Base-by-base conservation (phyloP, 805 yeast genomes). In the Pichia cephalocereana region DNA sequence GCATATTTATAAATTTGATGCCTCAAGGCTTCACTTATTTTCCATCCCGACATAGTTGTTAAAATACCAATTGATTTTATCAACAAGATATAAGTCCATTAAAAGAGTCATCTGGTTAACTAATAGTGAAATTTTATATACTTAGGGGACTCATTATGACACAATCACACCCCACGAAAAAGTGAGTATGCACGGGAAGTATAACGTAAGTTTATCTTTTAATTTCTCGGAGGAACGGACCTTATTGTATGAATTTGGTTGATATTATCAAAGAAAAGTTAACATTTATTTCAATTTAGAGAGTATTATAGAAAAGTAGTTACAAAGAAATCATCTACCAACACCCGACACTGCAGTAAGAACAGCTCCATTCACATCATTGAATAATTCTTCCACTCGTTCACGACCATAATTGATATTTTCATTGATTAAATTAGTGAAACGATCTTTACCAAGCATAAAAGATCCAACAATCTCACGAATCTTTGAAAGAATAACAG, bases 1-100 rank as follows among this genome's bases (percentile, higher is more conserved):
- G 96, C 89, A 69, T 80, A 83, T 52, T 72, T 75, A 58, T 74
- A 71, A 49, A 84, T 80, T 58, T 74, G 68, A 34, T 78, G 76
- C 51, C 77, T 69, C 48, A 85, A 70, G 34, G 69, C 57, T 28
- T 65, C 61, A 9, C 80, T 74, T 38, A 77, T 60, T 54, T 71
- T 70, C 83, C 83, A 78, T 57, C 48, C 50, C 2, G 43, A 40
- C 47, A 51, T 38, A 14, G 15, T 27, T 39, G 30, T 6, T 19
- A 10, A 14, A 23, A 19, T 30, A 11, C 1, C 32, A 30, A 12
- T 11, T 11, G 14, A 3, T 10, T 30, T 6, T 3, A 30, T 12
- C 8, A 6, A 12, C 32, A 10, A 10, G 8, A 8, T 30, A 30
- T 11, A 30, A 6, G 3, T 30, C 6, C 3, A 30, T 9, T 3